Evolutionary conservation across 225 moss, liverwort and hornwort species (phyloP).

Genomic region (Marchantia polymorpha): DNA sequence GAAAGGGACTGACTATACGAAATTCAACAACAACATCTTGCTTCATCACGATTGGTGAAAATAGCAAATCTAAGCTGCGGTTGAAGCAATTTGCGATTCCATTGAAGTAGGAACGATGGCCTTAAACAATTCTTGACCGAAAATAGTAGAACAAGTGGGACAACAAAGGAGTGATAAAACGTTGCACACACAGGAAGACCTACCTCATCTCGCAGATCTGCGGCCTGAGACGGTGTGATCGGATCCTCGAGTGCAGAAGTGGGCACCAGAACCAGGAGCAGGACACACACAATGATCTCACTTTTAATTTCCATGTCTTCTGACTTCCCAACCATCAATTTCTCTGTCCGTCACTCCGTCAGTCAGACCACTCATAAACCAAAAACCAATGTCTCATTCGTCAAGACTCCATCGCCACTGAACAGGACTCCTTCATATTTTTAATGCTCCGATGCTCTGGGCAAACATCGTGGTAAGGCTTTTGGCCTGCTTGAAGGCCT

Average conservation of each 20-base stretch:
- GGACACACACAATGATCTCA: neutral
- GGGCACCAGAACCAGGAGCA: constrained; percentile 16
- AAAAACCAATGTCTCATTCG: too few species aligned
- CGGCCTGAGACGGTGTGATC: constrained; percentile 57
- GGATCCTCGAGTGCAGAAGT: constrained; percentile 36
- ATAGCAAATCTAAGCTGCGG: too few species aligned
- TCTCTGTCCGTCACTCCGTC: too few species aligned
- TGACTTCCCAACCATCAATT: too few species aligned
- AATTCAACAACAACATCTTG: too few species aligned
- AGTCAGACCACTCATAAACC: too few species aligned
- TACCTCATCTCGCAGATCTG: constrained; percentile 92
- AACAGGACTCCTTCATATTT: too few species aligned
- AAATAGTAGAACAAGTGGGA: neutral
- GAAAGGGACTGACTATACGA: too few species aligned
- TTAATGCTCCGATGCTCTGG: too few species aligned
- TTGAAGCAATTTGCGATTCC: neutral
- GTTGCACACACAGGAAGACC: neutral
- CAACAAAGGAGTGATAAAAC: neutral
- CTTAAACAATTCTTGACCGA: neutral
- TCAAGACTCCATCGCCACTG: too few species aligned
- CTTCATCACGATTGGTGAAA: neutral
- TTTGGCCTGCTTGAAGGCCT: too few species aligned
- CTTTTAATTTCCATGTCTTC: neutral
- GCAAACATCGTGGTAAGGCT: too few species aligned
- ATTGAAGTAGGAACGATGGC: neutral